A percentile compares a stretch with the other conserved stretches of the same genome.
Conservation (phyloP, 108 stramenopile genomes). For the Asterionellopsis glacialis region DNA sequence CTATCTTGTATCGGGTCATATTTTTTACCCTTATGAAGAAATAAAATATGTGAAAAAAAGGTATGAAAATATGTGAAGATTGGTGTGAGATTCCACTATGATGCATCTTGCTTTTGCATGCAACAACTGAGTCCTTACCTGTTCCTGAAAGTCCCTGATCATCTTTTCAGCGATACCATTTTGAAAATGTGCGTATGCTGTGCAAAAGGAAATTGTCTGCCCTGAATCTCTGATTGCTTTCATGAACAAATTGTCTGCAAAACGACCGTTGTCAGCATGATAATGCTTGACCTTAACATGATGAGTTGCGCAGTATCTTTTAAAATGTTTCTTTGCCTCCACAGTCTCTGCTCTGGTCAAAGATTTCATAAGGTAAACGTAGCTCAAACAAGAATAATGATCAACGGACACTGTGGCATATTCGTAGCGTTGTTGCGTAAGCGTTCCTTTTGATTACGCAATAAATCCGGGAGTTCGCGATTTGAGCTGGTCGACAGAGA, state of each 20-base stretch:
- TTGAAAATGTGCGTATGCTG: conserved; percentile 22
- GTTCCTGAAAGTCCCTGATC: conserved; percentile 17
- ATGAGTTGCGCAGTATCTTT: conserved; percentile 11
- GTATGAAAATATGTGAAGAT: no score
- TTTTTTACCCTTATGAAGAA: no score
- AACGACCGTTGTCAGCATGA: conserved; percentile 20
- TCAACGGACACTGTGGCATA: conserved; percentile 47
- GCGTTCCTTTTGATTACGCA: conserved; percentile 33
- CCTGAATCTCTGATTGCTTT: background rate
- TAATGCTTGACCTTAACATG: conserved; percentile 8
- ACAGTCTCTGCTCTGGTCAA: conserved; percentile 31
- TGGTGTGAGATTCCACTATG: no score
- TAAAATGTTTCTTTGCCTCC: conserved; percentile 30
- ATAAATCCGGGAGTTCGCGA: conserved; percentile 42
- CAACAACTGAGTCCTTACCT: no score
- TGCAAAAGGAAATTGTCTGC: conserved; percentile 17
- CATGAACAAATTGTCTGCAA: conserved; percentile 2
- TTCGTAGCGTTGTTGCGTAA: conserved; percentile 25
- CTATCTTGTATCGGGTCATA: no score
- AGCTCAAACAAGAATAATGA: conserved; percentile 18
- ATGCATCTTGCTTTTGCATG: no score
- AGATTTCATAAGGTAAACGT: conserved; percentile 27
- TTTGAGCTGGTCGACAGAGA: conserved; percentile 44
- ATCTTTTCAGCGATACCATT: conserved; percentile 24
- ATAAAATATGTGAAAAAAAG: no score